Evolutionary conservation across 768 basidiomycete genomes (phyloP).

Genomic region (Tylopilus felleus): DNA sequence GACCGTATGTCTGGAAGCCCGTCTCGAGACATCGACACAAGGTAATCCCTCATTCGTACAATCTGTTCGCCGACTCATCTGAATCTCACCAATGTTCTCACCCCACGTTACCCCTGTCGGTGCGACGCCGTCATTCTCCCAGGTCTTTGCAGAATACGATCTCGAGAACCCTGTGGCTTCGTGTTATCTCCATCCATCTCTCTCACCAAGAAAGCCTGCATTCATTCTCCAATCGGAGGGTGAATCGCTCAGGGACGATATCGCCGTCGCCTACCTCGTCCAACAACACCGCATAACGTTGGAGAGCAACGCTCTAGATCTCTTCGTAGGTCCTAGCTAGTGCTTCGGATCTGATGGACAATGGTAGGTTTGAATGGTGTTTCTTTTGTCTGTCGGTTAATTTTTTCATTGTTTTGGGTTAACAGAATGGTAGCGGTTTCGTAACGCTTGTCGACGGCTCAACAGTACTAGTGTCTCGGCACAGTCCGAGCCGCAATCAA

Average conservation of each 20-base stretch:
- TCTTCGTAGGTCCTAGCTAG: conserved; percentile 22
- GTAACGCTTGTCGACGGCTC: background rate
- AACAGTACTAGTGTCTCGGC: background rate
- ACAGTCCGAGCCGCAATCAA: background rate
- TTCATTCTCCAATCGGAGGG: conserved; percentile 21
- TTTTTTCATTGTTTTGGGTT: background rate
- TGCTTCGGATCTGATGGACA: background rate
- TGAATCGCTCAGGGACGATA: conserved; percentile 30
- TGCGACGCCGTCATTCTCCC: background rate
- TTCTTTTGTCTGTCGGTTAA: background rate
- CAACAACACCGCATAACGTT: conserved; percentile 24
- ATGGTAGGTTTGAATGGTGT: background rate
- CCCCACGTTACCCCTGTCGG: background rate
- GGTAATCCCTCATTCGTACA: conserved; percentile 6
- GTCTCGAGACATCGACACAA: conserved; percentile 22
- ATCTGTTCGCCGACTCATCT: background rate
- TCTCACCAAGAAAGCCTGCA: conserved; percentile 12
- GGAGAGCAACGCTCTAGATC: conserved; percentile 25
- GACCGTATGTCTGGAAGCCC: conserved; percentile 27
- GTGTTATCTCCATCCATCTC: conserved; percentile 15
- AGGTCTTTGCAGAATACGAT: conserved; percentile 27
- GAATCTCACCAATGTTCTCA: background rate
- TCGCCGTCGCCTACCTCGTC: conserved; percentile 27
- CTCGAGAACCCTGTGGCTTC: conserved; percentile 22
- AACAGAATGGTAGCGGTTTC: background rate